Conservation (phyloP, 768 basidiomycete species). For the Mycena alexandri region DNA sequence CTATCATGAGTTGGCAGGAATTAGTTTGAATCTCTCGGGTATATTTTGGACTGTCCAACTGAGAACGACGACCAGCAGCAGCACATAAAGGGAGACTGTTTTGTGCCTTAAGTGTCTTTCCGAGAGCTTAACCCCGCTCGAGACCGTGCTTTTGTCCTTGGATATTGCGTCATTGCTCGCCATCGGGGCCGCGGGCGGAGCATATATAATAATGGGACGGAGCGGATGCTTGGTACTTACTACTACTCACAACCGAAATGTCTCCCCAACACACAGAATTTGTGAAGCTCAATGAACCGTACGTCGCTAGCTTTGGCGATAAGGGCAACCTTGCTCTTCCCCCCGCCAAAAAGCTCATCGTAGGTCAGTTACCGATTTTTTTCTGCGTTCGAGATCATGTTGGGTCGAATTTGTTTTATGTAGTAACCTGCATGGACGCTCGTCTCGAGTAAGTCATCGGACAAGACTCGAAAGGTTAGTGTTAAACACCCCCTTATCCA, state of each 20-base stretch:
- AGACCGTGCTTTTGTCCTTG: too few species aligned
- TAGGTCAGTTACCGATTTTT: constrained; percentile 42
- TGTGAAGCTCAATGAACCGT: constrained; percentile 52
- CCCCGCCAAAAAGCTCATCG: constrained; percentile 56
- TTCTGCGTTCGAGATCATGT: neutral
- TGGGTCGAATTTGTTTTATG: too few species aligned
- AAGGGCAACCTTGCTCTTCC: constrained; percentile 56
- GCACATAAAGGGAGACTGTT: too few species aligned
- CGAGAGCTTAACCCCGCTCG: too few species aligned
- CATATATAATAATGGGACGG: constrained; percentile 18
- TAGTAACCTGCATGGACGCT: constrained; percentile 70
- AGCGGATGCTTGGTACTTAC: neutral
- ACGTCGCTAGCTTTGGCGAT: constrained; percentile 56
- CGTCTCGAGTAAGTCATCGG: constrained; percentile 56
- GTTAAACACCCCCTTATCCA: constrained; percentile 32
- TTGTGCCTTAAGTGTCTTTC: too few species aligned
- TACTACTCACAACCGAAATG: constrained; percentile 9
- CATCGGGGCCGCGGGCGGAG: neutral
- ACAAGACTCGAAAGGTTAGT: neutral
- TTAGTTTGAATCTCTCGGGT: too few species aligned
- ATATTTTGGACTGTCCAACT: too few species aligned
- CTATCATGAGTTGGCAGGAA: too few species aligned
- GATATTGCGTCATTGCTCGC: constrained; percentile 22
- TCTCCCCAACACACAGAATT: constrained; percentile 45
- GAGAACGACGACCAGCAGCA: too few species aligned